Evolutionary conservation across 768 basidiomycete species (phyloP).

Genomic region (Candolleomyces efflorescens): DNA sequence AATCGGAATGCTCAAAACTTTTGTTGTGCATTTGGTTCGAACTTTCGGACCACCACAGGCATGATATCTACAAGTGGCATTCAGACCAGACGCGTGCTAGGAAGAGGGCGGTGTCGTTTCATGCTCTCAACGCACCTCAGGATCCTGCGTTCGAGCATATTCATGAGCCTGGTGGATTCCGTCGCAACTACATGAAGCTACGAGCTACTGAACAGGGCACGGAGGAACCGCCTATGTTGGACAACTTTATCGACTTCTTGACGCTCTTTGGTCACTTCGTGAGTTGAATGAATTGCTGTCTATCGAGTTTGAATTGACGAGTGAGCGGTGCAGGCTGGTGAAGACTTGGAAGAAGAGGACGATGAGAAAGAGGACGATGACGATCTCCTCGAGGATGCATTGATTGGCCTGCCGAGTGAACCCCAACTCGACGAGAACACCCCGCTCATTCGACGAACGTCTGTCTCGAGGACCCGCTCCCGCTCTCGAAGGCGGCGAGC

Average conservation of each 20-base stretch:
- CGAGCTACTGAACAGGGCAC: slow-evolving; percentile 64
- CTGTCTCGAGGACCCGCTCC: slow-evolving; percentile 29
- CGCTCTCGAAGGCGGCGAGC: slow-evolving; percentile 48
- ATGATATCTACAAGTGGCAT: slow-evolving; percentile 96
- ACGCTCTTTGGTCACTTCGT: slow-evolving; percentile 96
- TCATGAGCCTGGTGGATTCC: slow-evolving; percentile 92
- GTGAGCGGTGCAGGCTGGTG: slow-evolving; percentile 63
- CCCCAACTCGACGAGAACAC: slow-evolving; percentile 44
- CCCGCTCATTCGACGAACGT: slow-evolving; percentile 42
- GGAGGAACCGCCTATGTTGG: slow-evolving; percentile 60
- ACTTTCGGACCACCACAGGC: slow-evolving; percentile 36
- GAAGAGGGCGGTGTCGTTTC: slow-evolving; percentile 70
- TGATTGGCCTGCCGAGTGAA: slow-evolving; percentile 10
- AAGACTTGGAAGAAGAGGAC: slow-evolving; percentile 85
- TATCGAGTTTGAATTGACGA: not conserved
- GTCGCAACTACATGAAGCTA: slow-evolving; percentile 80
- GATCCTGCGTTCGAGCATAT: slow-evolving; percentile 90
- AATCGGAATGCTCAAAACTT: slow-evolving; percentile 1
- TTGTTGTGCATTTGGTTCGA: not conserved
- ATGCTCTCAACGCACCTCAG: slow-evolving; percentile 47
- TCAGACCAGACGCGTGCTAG: slow-evolving; percentile 59
- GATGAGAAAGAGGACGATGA: slow-evolving; percentile 77
- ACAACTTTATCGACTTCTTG: slow-evolving; percentile 93
- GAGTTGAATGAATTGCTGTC: slow-evolving; percentile 26
- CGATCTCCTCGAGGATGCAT: slow-evolving; percentile 22